Percentiles rank a stretch among this genome's conserved stretches.
Conservation (phyloP, 176 grass and related monocot genomes). For the Saccharum spontaneum region DNA sequence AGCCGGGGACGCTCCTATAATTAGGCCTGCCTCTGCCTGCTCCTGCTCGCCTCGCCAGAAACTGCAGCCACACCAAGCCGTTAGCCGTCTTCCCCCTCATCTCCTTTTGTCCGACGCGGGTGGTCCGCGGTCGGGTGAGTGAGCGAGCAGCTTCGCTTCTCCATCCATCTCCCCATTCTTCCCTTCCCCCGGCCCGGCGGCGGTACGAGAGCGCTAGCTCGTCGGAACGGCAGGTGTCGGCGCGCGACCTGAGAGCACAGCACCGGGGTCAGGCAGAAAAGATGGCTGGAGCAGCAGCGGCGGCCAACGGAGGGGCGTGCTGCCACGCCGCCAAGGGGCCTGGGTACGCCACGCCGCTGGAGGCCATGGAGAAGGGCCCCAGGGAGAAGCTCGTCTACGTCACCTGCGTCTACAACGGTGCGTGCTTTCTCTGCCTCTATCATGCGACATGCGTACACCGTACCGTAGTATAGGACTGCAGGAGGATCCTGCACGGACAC, state of each 20-base stretch:
- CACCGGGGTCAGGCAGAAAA: not conserved
- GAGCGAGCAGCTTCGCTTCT: not conserved
- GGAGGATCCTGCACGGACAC: not conserved
- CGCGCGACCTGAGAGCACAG: slow-evolving; percentile 49
- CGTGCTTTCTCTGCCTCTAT: not conserved
- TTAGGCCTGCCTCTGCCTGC: not conserved
- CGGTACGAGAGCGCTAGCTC: not conserved
- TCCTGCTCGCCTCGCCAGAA: not conserved
- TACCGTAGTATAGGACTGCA: not conserved
- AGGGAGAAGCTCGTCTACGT: slow-evolving; percentile 87
- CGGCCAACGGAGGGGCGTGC: slow-evolving; percentile 34
- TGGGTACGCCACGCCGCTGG: slow-evolving; percentile 80
- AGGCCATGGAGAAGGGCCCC: slow-evolving; percentile 82
- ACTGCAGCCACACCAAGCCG: not conserved
- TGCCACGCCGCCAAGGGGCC: slow-evolving; percentile 46
- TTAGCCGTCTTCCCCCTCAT: not conserved
- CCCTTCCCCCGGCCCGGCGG: not conserved
- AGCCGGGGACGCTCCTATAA: not conserved
- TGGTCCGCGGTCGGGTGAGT: not conserved
- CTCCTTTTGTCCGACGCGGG: not conserved
- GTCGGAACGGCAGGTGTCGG: not conserved
- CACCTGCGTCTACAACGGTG: slow-evolving; percentile 96
- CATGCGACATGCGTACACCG: not conserved
- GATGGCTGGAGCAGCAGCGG: slow-evolving; percentile 31
- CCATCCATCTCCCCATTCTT: not conserved